Percentiles rank a stretch among this genome's conserved stretches.
Evolutionary conservation across 2,329 filamentous ascomycete genomes (phyloP).

Genomic region (Chaetoscypha palmicola): DNA sequence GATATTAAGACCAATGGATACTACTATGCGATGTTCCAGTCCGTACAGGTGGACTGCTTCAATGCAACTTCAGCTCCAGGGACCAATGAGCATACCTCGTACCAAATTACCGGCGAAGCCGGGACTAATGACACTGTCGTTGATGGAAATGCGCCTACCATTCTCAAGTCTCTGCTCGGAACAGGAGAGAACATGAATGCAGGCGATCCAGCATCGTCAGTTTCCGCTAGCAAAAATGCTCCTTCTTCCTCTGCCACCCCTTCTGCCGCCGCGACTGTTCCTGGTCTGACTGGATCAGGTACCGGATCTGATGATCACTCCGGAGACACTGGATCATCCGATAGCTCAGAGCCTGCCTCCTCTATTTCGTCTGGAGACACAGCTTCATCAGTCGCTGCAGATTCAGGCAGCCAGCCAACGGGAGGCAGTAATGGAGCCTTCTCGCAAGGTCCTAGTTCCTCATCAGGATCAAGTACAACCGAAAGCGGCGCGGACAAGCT

Average conservation of each 20-base stretch:
- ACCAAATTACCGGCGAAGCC: slow-evolving; percentile 60
- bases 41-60: slow-evolving; percentile 83
- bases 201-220: slow-evolving; percentile 34
- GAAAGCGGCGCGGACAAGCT: slow-evolving; percentile 25
- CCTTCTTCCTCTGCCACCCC: slow-evolving; percentile 16
- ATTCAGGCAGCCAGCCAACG: slow-evolving; percentile 18
- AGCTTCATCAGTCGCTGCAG: background rate
- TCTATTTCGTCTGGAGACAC: slow-evolving; percentile 3
- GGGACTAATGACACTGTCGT: slow-evolving; percentile 72
- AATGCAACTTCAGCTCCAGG: slow-evolving; percentile 56
- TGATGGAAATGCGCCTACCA: slow-evolving; percentile 66
- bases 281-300: slow-evolving; percentile 48
- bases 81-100: slow-evolving; percentile 60
- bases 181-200: slow-evolving; percentile 68
- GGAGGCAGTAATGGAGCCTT: slow-evolving; percentile 23
- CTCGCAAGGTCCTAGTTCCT: slow-evolving; percentile 24
- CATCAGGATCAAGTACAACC: slow-evolving; percentile 9
- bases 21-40: slow-evolving; percentile 75
- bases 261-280: slow-evolving; percentile 38
- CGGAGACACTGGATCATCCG: slow-evolving; percentile 26
- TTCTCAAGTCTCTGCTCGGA: slow-evolving; percentile 73
- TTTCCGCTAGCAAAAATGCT: slow-evolving; percentile 18
- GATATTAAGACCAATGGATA: slow-evolving; percentile 81
- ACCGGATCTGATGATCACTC: slow-evolving; percentile 32
- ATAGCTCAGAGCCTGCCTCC: slow-evolving; percentile 3